phyloP scores from a whole-genome alignment of 2,329 filamentous ascomycete genomes.

The Aureobasidium subglaciale region DNA sequence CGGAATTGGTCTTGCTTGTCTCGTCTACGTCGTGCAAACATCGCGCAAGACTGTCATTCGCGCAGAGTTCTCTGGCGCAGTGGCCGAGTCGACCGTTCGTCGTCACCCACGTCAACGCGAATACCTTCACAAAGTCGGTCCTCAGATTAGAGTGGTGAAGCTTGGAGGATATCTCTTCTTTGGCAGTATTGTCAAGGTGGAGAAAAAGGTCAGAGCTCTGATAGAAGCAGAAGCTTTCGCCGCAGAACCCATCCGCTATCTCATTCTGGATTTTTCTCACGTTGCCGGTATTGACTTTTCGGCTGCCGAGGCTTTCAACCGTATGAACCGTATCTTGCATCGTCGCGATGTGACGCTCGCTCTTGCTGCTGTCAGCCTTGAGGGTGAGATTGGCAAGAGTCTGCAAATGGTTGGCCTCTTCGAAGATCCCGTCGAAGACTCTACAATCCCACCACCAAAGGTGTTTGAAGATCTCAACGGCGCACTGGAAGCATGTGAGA shows the following conservation, averaged over 20 bases:
- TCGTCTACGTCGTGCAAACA: constrained; percentile 85
- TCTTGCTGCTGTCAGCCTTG: constrained; percentile 72
- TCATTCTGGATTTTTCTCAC: constrained; percentile 81
- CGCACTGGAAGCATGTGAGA: constrained; percentile 89
- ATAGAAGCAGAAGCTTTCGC: constrained; percentile 77
- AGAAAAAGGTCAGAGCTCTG: constrained; percentile 74
- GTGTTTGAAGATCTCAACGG: constrained; percentile 88
- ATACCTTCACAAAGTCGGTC: constrained; percentile 77
- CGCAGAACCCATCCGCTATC: constrained; percentile 73
- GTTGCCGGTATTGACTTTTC: constrained; percentile 95
- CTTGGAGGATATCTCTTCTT: constrained; percentile 96
- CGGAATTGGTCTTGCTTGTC: constrained; percentile 84
- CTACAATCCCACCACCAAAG: constrained; percentile 39
- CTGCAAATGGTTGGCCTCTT: constrained; percentile 79
- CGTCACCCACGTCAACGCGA: constrained; percentile 83
- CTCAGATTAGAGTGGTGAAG: constrained; percentile 86
- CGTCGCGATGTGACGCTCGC: constrained; percentile 73
- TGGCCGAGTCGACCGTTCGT: constrained; percentile 85
- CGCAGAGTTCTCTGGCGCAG: constrained; percentile 80
- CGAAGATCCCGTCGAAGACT: constrained; percentile 64
- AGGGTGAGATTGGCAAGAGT: constrained; percentile 67
- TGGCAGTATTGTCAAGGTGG: constrained; percentile 91
- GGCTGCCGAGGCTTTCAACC: constrained; percentile 87
- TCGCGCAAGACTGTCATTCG: constrained; percentile 84
- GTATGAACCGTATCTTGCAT: constrained; percentile 76